Conservation (phyloP, 371 early-diverging fungal genomes). For the Smittium culicis region DNA sequence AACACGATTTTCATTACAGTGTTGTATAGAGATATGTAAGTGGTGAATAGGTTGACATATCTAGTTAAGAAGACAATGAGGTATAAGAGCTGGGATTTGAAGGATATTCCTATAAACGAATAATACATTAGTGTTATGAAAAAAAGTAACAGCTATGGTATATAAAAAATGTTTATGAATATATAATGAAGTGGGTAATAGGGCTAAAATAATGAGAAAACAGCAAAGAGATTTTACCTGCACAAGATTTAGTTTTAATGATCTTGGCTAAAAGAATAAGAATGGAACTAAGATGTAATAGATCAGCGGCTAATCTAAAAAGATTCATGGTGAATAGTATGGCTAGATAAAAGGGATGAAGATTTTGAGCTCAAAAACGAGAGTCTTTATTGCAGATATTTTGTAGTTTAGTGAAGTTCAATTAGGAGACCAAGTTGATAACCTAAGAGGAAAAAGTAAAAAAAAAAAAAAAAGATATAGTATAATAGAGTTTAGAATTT, state of each 20-base stretch:
- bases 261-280: constrained; percentile 82
- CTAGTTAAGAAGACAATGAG: constrained; percentile 86
- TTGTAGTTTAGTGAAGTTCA: too few relatives aligned
- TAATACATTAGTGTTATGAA: background rate
- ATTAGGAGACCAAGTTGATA: too few relatives aligned
- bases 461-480: too few relatives aligned
- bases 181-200: too few relatives aligned
- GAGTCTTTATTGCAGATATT: too few relatives aligned
- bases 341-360: too few relatives aligned
- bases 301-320: constrained; percentile 81
- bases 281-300: constrained; percentile 91
- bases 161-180: too few relatives aligned
- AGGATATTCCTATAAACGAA: constrained; percentile 63
- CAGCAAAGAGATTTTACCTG: constrained; percentile 37
- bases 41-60: constrained; percentile 81
- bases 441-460: too few relatives aligned
- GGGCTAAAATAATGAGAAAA: background rate
- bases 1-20: constrained; percentile 92
- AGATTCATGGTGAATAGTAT: constrained; percentile 55
- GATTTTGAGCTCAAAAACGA: too few relatives aligned
- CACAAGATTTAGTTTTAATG: constrained; percentile 66
- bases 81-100: constrained; percentile 95
- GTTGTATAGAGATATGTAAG: constrained; percentile 78
- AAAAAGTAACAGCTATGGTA: too few relatives aligned
- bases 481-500: too few relatives aligned